Conservation (phyloP, 1,284 basidiomycete genomes). For the Cutaneotrichosporon mucoides region DNA sequence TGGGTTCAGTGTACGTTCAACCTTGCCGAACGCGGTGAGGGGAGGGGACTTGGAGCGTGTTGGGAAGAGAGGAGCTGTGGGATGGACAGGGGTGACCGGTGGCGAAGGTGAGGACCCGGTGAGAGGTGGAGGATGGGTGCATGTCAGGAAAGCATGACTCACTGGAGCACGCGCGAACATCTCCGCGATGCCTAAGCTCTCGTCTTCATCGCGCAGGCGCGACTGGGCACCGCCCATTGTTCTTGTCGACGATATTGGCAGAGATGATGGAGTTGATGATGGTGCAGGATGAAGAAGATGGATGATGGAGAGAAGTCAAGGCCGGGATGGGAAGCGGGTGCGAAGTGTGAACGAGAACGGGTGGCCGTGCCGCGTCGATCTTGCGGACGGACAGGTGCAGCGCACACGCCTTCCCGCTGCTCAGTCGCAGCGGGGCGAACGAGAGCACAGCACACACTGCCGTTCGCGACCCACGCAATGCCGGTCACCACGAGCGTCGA, state of each 20-base stretch:
- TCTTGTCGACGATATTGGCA: not conserved
- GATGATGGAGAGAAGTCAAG: not conserved
- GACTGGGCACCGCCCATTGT: not conserved
- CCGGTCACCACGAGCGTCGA: too few species aligned
- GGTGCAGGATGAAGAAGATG: not conserved
- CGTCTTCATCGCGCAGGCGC: not conserved
- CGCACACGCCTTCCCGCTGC: too few species aligned
- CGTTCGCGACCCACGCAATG: too few species aligned
- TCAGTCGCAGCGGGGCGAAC: too few species aligned
- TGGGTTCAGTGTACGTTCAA: not conserved
- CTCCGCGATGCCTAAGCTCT: not conserved
- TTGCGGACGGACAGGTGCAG: too few species aligned
- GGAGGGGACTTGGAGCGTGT: not conserved
- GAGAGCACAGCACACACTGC: too few species aligned
- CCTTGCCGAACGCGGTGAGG: not conserved
- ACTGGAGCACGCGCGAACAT: not conserved
- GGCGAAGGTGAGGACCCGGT: not conserved
- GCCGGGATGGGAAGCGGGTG: too few species aligned
- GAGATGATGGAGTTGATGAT: not conserved
- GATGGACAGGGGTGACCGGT: too few species aligned
- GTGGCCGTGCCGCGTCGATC: too few species aligned
- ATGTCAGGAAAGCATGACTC: not conserved
- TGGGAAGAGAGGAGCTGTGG: not conserved
- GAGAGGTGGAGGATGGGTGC: not conserved
- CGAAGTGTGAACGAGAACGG: too few species aligned